Base-by-base conservation (phyloP, 2,329 filamentous ascomycete species). In the Hymenoscyphus linearis region DNA sequence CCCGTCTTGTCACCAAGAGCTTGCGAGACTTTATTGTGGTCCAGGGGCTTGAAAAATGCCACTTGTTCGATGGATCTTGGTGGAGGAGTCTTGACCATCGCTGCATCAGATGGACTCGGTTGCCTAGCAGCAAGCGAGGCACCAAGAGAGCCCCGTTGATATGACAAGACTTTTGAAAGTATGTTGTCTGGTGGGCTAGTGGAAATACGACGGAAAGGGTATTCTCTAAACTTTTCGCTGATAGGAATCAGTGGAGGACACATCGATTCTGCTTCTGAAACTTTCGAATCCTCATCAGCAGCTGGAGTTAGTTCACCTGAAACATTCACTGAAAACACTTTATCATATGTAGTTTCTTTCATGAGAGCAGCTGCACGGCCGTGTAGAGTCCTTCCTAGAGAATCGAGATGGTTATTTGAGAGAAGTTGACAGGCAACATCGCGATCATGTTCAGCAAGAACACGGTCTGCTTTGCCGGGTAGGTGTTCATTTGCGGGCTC, bases 381-480 rank as follows among this genome's bases (percentile, higher is more conserved):
- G 95, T 52, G 92, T 99, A 14, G 95, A 98, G 68, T 96, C 91
- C 1, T 97, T 99, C 75, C 82, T 98, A 55, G 91, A 96, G 69
- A 95, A 96, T 69, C 86, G 93, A 61, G 84, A 88, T 64, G 80
- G 82, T 47, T 90, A 91, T 70, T 80, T 99, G 13, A 79, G 83
- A 25, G 92, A 98, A 75, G 93, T 99, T 44, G 87, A 89, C 74
- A 89, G 91, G n/a, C 10, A 4, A 31, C 31, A 31, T 5, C 10
- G 31, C 31, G 31, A 31, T 31, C 10, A 5, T 31, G 13, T 25
- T 35, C 14, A 12, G 40, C 4, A 52, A 16, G 10, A n/a, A 34
- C 18, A 36, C 13, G 34, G 18, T 26, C 18, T 27, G n/a, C n/a
- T n/a, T n/a, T n/a, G n/a, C n/a, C n/a, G n/a, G 50, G 50, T 13